Base-by-base conservation (phyloP, 495 filamentous ascomycete genomes). In the Neurospora sp. region DNA sequence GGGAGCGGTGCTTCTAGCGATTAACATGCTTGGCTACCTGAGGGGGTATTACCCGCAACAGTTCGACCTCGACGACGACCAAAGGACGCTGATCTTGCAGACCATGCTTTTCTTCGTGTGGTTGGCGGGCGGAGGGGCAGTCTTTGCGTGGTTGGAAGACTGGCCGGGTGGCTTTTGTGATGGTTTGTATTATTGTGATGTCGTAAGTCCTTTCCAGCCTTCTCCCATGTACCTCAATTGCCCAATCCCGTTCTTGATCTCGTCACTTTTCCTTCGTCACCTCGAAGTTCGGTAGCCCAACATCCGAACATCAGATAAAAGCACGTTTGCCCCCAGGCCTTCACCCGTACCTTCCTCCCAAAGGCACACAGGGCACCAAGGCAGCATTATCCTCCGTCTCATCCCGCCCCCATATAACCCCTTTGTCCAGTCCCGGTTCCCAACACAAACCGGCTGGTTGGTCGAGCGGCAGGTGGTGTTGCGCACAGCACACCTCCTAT, bases 11-110 rank as follows among this genome's bases (percentile, higher is more conserved):
- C 83, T 91, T 7, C 78, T 94, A 3, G 89, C 92, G 85, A 79
- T 93, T 72, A 94, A 94, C 75, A 92, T 94, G 89, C 79, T 92
- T 31, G 92, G 92, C 4, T 93, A 92, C 75, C 88, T 92, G 73
- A 81, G 91, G 1, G 92, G 92, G 2, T 90, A 92, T 74, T 94
- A 94, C 77, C 90, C 91, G 1, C 89, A 92, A 74, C 88, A 90
- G 76, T 94, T 94, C 75, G 83, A 87, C 10, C 83, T 94, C 16
- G 90, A 91, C 16, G 90, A 93, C 72, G 87, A 91, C 45, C 92
- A 94, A 77, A 85, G 92, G 10, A 93, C 91, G 0, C 80, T 95
- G 31, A 94, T 94, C 86, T 80, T 94, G 8, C 92, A 94, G 74
- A 94, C 91, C 2, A 93, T 93, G 77, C 84, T 85, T 47, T 91